Conservation (phyloP, 2,329 filamentous ascomycete genomes). For the Cladosporium sp. region DNA sequence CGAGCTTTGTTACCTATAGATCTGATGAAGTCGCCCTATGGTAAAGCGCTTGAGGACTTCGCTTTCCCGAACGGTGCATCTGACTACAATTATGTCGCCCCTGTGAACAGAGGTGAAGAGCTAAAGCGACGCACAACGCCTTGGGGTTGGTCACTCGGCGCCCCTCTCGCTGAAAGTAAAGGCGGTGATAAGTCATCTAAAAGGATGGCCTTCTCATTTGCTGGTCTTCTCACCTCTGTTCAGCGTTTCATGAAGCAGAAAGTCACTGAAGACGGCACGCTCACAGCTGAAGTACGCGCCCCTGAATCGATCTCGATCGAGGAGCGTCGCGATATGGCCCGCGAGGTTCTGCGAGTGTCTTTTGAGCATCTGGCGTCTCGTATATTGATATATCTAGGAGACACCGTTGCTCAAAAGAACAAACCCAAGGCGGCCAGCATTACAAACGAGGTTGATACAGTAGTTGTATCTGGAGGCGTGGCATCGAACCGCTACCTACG, state of each 20-base stretch:
- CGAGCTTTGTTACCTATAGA: constrained; percentile 66
- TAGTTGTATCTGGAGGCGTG: constrained; percentile 87
- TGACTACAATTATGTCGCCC: constrained; percentile 56
- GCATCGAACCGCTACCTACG: constrained; percentile 78
- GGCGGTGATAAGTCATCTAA: constrained; percentile 31
- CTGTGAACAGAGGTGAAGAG: constrained; percentile 56
- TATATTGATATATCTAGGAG: constrained; percentile 52
- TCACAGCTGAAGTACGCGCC: constrained; percentile 30
- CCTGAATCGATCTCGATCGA: constrained; percentile 43
- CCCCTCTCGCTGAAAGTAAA: constrained; percentile 60
- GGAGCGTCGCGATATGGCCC: constrained; percentile 66
- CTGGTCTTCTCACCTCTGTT: constrained; percentile 64
- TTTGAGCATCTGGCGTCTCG: constrained; percentile 85
- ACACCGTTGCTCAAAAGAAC: not conserved
- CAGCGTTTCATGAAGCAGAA: constrained; percentile 50
- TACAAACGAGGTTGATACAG: constrained; percentile 40
- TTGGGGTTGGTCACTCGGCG: constrained; percentile 65
- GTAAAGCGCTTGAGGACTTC: constrained; percentile 71
- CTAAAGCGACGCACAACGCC: constrained; percentile 42
- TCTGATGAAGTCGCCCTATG: constrained; percentile 71
- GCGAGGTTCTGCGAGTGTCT: constrained; percentile 69
- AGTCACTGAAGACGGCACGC: constrained; percentile 21
- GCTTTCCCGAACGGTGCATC: constrained; percentile 57
- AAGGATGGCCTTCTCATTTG: constrained; percentile 67
- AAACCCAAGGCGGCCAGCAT: not conserved